Conservation (phyloP, 2,329 filamentous ascomycete species). For the Proliferodiscus dingleyae region DNA sequence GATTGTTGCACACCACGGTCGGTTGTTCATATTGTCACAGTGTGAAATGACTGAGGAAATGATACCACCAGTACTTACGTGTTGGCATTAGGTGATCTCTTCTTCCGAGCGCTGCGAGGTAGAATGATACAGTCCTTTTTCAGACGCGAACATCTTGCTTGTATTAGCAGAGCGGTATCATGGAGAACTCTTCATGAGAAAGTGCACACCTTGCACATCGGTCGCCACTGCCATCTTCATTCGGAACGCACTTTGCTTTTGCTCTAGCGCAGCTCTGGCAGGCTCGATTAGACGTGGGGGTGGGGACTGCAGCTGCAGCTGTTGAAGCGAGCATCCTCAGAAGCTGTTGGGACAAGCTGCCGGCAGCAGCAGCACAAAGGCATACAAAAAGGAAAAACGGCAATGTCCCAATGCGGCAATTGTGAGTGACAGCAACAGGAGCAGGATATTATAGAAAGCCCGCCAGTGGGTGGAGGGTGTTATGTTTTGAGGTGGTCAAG, state of each 20-base stretch:
- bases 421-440: not conserved
- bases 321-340: not conserved
- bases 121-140: constrained; percentile 18
- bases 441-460: not conserved
- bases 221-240: not conserved
- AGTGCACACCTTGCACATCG: constrained; percentile 17
- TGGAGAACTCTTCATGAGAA: not conserved
- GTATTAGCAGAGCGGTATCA: not conserved
- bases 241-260: constrained; percentile 22
- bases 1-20: no score
- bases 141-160: constrained; percentile 19
- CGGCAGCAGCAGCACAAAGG: no score
- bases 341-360: no score
- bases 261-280: constrained; percentile 20
- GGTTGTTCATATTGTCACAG: no score
- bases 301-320: not conserved
- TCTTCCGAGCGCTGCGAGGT: constrained; percentile 17
- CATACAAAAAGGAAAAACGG: no score
- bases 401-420: not conserved
- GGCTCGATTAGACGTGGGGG: constrained; percentile 7
- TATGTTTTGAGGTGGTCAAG: not conserved
- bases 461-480: not conserved
- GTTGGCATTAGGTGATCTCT: constrained; percentile 16
- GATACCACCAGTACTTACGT: no score
- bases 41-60: no score